These are phyloP conservation scores for Kodamaea kaohsiungensis DNA, from an alignment of 805 yeast species.

Conservation along the genomic window DNA sequence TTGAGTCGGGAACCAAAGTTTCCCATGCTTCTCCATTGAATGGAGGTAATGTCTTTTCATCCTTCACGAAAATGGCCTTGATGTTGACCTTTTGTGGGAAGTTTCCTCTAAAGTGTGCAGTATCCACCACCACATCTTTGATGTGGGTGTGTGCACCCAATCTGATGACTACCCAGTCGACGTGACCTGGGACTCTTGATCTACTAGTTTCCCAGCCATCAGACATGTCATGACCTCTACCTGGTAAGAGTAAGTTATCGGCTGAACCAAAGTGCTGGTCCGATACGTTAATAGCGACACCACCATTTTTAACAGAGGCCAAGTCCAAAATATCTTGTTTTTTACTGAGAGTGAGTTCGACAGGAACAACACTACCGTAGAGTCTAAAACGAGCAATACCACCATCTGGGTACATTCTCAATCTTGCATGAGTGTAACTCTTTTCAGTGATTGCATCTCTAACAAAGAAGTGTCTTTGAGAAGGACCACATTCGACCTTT, in stretches of 20 bases:
- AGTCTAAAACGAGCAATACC: conserved; percentile 94
- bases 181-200: conserved; percentile 79
- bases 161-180: conserved; percentile 87
- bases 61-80: conserved; percentile 52
- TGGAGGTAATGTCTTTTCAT: conserved; percentile 38
- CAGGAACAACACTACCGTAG: conserved; percentile 81
- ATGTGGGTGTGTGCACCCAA: conserved; percentile 68
- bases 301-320: conserved; percentile 85
- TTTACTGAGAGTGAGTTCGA: conserved; percentile 4
- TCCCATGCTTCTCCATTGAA: conserved; percentile 57
- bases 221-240: conserved; percentile 94
- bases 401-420: conserved; percentile 96
- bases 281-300: conserved; percentile 77
- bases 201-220: conserved; percentile 99
- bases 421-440: conserved; percentile 74
- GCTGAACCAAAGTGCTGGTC: conserved; percentile 96
- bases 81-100: conserved; percentile 80
- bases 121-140: conserved; percentile 70
- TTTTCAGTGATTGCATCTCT: conserved; percentile 58
- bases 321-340: conserved; percentile 49
- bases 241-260: conserved; percentile 86
- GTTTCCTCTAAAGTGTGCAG: conserved; percentile 93
- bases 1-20: conserved; percentile 60
- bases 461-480: conserved; percentile 79
- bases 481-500: conserved; percentile 83